Conservation (phyloP, 2,329 filamentous ascomycete species). For the Calonectria multiphialidica region DNA sequence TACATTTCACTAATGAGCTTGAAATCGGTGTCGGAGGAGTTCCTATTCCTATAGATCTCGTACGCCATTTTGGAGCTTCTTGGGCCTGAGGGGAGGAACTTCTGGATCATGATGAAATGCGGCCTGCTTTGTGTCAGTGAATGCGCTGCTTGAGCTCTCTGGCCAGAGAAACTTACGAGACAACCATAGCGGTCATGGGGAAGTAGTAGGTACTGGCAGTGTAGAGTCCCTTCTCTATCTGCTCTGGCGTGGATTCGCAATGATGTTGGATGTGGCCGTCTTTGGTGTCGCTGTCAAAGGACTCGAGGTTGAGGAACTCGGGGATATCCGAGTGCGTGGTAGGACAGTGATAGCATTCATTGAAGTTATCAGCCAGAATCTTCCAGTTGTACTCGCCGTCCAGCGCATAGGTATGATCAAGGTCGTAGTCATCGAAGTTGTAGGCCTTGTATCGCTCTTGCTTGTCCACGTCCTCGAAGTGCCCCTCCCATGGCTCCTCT, state of each 20-base stretch:
- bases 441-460: conserved; percentile 57
- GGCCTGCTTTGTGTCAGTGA: background rate
- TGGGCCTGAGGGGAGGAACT: background rate
- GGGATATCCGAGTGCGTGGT: conserved; percentile 17
- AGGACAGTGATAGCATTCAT: conserved; percentile 62
- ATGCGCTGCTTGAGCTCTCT: background rate
- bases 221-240: conserved; percentile 24
- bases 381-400: conserved; percentile 70
- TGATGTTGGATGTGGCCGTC: conserved; percentile 29
- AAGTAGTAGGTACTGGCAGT: conserved; percentile 37
- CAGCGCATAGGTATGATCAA: conserved; percentile 68
- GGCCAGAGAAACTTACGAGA: conserved; percentile 32
- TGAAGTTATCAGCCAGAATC: conserved; percentile 71
- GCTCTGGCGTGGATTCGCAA: background rate
- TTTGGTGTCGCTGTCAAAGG: conserved; percentile 6
- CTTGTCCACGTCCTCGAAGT: conserved; percentile 59
- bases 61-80: background rate
- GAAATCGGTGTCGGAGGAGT: background rate
- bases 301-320: background rate
- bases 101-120: background rate
- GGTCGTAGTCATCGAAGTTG: conserved; percentile 64
- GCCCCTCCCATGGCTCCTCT: conserved; percentile 60
- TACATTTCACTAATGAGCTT: conserved; percentile 1
- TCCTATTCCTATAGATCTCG: background rate
- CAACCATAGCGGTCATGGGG: conserved; percentile 34